Percentiles rank a stretch among this genome's conserved stretches.
These are phyloP conservation scores for Thuja plicata DNA, from an alignment of 83 land plant species.

Conservation along the genomic window DNA sequence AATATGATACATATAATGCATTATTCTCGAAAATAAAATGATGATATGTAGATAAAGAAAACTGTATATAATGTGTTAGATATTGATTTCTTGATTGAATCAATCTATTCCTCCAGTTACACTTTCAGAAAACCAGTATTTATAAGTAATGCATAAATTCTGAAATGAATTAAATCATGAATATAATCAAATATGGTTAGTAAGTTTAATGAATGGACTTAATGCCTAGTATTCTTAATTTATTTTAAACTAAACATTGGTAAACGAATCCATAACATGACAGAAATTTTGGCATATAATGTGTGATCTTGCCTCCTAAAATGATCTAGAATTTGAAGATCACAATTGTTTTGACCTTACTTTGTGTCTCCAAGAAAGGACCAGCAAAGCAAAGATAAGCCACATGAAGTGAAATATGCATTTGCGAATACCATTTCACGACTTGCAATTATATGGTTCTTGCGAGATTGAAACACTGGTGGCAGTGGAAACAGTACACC, in stretches of 20 bases:
- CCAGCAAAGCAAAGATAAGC: not conserved
- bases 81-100: not conserved
- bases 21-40: not conserved
- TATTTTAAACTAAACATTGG: not conserved
- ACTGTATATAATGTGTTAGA: not conserved
- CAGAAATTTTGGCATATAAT: not conserved
- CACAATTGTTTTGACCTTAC: not conserved
- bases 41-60: not conserved
- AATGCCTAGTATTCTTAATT: not conserved
- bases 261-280: not conserved
- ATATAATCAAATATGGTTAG: too few relatives aligned
- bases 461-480: too few relatives aligned
- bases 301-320: not conserved
- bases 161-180: too few relatives aligned
- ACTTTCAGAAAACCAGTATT: too few relatives aligned
- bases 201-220: not conserved
- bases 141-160: not conserved
- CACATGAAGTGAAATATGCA: not conserved
- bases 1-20: not conserved
- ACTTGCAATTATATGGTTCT: too few relatives aligned
- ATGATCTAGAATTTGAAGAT: not conserved
- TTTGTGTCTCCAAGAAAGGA: not conserved
- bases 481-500: too few relatives aligned
- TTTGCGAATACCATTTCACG: not conserved
- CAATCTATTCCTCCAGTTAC: not conserved